Base-by-base conservation (phyloP, 2,329 filamentous ascomycete species). In the Arachnopeziza araneosa region DNA sequence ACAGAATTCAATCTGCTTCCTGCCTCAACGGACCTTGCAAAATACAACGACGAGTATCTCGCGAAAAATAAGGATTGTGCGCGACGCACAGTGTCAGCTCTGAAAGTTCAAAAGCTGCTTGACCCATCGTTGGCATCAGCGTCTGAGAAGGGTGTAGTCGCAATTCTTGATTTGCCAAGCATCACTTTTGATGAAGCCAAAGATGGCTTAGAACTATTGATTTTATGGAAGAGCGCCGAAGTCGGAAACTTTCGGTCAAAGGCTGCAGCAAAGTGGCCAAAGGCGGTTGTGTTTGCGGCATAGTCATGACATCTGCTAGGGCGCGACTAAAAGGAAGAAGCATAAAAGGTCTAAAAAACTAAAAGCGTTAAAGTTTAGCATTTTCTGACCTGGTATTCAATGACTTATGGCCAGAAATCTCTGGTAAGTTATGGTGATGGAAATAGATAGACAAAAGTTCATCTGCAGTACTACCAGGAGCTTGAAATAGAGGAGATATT, bases 11-110 rank as follows among this genome's bases (percentile, higher is more conserved):
- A 82, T 44, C 77, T 80, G 9, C 75, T 88, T 24, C 79, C 86
- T 7, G 75, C 82, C 10, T 81, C 82, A 30, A 75, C 79, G 22
- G 80, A 87, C 55, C 78, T 90, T 51, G 76, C 80, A 54, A 78
- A 84, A 65, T 83, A 81, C 76, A 93, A 93, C 73, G 78, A 86
- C 49, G 80, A 83, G 23, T 93, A 86, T 73, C 74, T 86, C 21
- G 72, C 80, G 50, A 79, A 82, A 66, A 81, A 93, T 76, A 83
- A 83, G 66, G 73, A 80, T 59, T 89, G 85, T 71, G 77, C 83
- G 6, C 65, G 77, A 19, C 85, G 91, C 69, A 77, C 87, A 2
- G 82, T 90, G 58, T 81, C 87, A 1, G 86, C 80, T 44, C 80
- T 90, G 58, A 81, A 81, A 59, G 80, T 81, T 24, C 82, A 83